Base-by-base conservation (phyloP, 1,284 basidiomycete species). In the Rhodotorula glutinis region DNA sequence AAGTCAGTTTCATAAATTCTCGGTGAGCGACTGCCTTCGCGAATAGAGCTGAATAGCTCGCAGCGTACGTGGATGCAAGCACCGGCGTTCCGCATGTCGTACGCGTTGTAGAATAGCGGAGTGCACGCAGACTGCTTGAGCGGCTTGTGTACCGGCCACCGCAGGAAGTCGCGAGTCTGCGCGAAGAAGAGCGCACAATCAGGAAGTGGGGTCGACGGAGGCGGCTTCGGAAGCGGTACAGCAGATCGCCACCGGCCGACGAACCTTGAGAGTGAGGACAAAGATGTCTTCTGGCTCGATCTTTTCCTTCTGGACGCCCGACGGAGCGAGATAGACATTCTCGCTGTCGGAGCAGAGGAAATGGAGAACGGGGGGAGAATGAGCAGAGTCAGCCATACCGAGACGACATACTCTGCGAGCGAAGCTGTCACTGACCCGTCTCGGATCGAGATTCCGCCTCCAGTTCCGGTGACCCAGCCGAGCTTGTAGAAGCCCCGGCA, bases 61-160 rank as follows among this genome's bases (percentile, higher is more conserved):
- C 17, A 21, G 19, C 60, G 33, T 38, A 65, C 66, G 76, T 92
- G 91, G 68, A 92, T 91, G 74, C 90, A 92, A 57, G 88, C 88
- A 1, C 88, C 87, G 4, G 89, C 90, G 60, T 84, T 81, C 27
- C 89, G 82, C 74, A 88, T 79, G 40, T 88, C 87, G 77, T 91
- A 92, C 4, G 90, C 89, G 76, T 91, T 91, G 88, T 89, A 92
- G 81, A 92, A 92, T n/a, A 92, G 80, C 11, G 90, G 91, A 0
- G 90, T 92, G 78, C 75, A 76, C 17, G 66, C 67, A n/a, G 69
- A 71, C 53, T 76, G 74, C 63, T 75, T 76, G 29, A 76, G 62
- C n/a, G 75, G 74, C 69, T 85, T 84, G 69, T 82, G 78, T 21
- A 80, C 80, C 4, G 90, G 90, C 41, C 86, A 84, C 57, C 90